Evolutionary conservation across 2,329 filamentous ascomycete species (phyloP).

Genomic region (Penicillium oxalicum): DNA sequence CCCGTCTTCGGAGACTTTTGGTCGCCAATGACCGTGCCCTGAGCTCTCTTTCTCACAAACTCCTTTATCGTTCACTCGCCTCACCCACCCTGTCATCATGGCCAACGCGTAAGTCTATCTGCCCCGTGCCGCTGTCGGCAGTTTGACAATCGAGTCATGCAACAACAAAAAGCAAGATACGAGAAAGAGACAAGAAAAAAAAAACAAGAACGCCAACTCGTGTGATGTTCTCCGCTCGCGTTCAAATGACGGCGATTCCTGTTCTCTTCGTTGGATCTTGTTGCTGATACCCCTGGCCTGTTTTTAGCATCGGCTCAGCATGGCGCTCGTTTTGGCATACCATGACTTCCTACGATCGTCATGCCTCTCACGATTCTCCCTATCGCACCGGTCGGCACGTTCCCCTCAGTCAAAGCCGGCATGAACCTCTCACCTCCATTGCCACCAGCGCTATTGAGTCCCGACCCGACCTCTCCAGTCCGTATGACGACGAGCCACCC

Average conservation of each 20-base stretch:
- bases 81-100: constrained; percentile 14
- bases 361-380: constrained; percentile 88
- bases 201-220: neutral
- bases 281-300: constrained; percentile 4
- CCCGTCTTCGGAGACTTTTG: constrained; percentile 7
- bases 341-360: constrained; percentile 71
- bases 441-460: constrained; percentile 82
- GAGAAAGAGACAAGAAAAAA: no score
- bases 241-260: neutral
- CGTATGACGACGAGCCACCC: constrained; percentile 68
- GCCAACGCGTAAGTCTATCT: constrained; percentile 17
- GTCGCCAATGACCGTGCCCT: constrained; percentile 9
- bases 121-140: no score
- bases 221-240: constrained; percentile 3
- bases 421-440: constrained; percentile 78
- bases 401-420: constrained; percentile 73
- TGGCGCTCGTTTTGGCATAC: constrained; percentile 94
- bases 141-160: no score
- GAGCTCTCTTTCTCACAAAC: constrained; percentile 2
- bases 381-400: constrained; percentile 88
- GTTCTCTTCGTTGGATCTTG: neutral
- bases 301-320: constrained; percentile 57
- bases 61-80: constrained; percentile 4
- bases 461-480: constrained; percentile 70
- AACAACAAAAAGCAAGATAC: no score